Conservation (phyloP, 2,329 filamentous ascomycete genomes). For the Botrytis cinerea region DNA sequence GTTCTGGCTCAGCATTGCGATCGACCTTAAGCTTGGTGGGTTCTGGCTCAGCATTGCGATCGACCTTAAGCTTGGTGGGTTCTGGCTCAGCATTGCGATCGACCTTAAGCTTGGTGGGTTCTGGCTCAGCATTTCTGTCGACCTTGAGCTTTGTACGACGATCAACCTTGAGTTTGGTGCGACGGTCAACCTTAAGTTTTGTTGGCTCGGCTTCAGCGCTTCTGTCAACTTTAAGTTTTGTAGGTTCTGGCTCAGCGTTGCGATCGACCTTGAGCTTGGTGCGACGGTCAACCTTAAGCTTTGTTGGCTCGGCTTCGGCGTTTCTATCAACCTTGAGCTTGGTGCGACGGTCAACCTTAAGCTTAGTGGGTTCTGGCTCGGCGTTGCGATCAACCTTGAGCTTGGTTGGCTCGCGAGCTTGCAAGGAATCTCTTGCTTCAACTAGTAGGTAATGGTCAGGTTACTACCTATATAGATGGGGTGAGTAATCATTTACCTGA, state of each 20-base stretch:
- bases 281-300: background rate
- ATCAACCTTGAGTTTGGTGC: too few species aligned
- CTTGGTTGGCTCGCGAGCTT: background rate
- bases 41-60: too few species aligned
- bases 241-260: background rate
- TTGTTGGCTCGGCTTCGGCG: accelerated
- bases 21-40: too few species aligned
- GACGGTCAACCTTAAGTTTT: too few species aligned
- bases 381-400: background rate
- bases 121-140: too few species aligned
- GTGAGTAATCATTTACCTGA: background rate
- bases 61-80: too few species aligned
- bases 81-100: too few species aligned
- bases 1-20: background rate
- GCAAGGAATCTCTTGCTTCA: background rate
- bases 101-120: too few species aligned
- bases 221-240: background rate
- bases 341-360: background rate
- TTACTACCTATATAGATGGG: background rate
- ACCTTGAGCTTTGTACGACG: too few species aligned
- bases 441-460: background rate
- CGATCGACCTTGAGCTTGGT: too few species aligned
- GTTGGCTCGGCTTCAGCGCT: too few species aligned
- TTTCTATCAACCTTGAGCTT: background rate
- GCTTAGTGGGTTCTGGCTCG: background rate